Percentiles rank a stretch among this genome's conserved stretches.
These are phyloP conservation scores for Penicillium bovifimosum DNA, from an alignment of 495 filamentous ascomycete genomes.

Conservation along the genomic window DNA sequence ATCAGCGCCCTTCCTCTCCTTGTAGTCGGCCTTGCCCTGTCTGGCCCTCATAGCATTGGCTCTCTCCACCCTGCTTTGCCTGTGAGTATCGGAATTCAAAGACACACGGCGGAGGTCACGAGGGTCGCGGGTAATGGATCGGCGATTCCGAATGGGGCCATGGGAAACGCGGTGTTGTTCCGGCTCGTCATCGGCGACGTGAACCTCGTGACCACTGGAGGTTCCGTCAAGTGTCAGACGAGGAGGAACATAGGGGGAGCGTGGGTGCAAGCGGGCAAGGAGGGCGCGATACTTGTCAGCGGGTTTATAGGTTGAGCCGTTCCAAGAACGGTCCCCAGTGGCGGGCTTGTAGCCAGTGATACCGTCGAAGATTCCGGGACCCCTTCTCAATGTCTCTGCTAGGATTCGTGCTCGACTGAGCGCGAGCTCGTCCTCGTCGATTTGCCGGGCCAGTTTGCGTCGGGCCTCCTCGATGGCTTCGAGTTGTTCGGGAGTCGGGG, in stretches of 20 bases:
- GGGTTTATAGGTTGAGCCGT: slow-evolving; percentile 1
- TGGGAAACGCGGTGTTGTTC: slow-evolving; percentile 38
- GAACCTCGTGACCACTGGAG: slow-evolving; percentile 28
- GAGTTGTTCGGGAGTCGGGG: slow-evolving; percentile 14
- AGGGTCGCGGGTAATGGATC: slow-evolving; percentile 32
- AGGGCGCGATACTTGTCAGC: slow-evolving; percentile 2
- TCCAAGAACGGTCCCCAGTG: neutral
- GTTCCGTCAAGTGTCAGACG: neutral
- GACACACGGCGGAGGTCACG: slow-evolving; percentile 38
- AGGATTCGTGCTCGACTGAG: slow-evolving; percentile 40
- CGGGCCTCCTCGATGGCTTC: slow-evolving; percentile 14
- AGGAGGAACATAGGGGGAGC: neutral
- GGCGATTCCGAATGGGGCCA: slow-evolving; percentile 36
- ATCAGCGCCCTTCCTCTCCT: neutral
- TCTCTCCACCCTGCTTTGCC: slow-evolving; percentile 19
- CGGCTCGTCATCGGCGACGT: slow-evolving; percentile 34
- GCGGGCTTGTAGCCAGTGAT: neutral
- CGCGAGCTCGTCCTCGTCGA: slow-evolving; percentile 42
- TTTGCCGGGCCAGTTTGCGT: slow-evolving; percentile 15
- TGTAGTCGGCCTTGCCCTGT: neutral
- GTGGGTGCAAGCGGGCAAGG: neutral
- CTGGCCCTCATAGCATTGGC: neutral
- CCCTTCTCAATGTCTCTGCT: slow-evolving; percentile 36
- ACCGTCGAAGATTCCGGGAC: slow-evolving; percentile 30
- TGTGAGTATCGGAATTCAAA: slow-evolving; percentile 28